phyloP scores from a whole-genome alignment of 2,329 filamentous ascomycete species.

The Ophiocordyceps australis region DNA sequence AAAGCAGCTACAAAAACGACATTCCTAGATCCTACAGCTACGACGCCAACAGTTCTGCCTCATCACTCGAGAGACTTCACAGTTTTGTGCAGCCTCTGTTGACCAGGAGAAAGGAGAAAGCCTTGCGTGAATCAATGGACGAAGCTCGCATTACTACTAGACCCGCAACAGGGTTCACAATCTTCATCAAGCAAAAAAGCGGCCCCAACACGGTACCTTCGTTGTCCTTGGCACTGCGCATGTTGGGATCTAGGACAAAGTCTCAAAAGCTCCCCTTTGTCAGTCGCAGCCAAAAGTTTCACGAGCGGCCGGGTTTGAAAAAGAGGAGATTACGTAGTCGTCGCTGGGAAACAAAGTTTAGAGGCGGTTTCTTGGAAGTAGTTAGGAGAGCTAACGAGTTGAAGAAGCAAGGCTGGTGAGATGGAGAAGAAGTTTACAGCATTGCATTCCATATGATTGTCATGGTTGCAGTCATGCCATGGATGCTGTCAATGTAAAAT shows the following conservation, averaged over 20 bases:
- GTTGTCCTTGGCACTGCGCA: conserved; percentile 21
- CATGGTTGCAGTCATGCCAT: no score
- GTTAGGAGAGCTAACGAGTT: conserved; percentile 49
- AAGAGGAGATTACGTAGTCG: conserved; percentile 55
- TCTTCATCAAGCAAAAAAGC: conserved; percentile 15
- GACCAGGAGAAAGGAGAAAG: no score
- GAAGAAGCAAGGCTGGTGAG: conserved; percentile 61
- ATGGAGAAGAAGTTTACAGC: no score
- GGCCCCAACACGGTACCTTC: conserved; percentile 15
- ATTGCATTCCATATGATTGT: no score
- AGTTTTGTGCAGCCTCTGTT: no score
- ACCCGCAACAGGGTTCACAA: conserved; percentile 17
- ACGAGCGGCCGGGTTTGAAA: conserved; percentile 61
- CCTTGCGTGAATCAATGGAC: no score
- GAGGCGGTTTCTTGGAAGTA: conserved; percentile 45
- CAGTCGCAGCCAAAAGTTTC: conserved; percentile 41
- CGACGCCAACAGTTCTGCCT: no score
- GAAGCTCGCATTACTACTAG: no score
- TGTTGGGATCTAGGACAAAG: conserved; percentile 18
- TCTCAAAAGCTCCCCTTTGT: conserved; percentile 41
- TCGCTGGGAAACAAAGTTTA: conserved; percentile 54
- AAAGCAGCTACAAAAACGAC: no score
- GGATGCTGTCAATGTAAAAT: no score
- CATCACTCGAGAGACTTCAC: no score
- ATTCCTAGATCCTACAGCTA: no score